Evolutionary conservation across 1,284 basidiomycete genomes (phyloP).

Genomic region (Microbotryomycetes sp.): DNA sequence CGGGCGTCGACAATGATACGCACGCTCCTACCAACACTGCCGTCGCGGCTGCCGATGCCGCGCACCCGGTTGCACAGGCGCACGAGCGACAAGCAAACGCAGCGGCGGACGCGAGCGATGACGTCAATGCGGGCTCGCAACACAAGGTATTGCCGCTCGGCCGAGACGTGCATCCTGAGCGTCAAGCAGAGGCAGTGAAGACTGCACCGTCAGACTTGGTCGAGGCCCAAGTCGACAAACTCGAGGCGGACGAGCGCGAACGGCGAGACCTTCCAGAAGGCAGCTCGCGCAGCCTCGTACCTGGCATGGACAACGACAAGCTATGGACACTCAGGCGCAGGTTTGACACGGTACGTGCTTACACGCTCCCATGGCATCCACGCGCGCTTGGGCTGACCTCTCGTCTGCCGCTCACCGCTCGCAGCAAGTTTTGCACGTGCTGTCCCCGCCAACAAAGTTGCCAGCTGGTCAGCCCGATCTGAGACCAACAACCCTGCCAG

Average conservation of each 20-base stretch:
- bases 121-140: conserved; percentile 7
- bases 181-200: conserved; percentile 38
- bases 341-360: conserved; percentile 41
- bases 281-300: conserved; percentile 41
- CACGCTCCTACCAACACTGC: not conserved
- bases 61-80: not conserved
- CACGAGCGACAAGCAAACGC: not conserved
- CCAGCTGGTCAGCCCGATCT: conserved; percentile 43
- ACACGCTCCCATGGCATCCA: not conserved
- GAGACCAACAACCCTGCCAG: conserved; percentile 41
- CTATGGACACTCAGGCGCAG: conserved; percentile 42
- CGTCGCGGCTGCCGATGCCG: not conserved
- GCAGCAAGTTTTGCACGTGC: conserved; percentile 44
- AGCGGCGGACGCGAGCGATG: not conserved
- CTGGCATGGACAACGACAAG: conserved; percentile 44
- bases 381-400: not conserved
- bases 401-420: not conserved
- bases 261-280: conserved; percentile 34
- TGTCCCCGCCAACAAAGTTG: conserved; percentile 37
- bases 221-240: conserved; percentile 42
- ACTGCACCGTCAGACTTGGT: conserved; percentile 39
- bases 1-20: not conserved
- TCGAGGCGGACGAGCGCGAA: conserved; percentile 41
- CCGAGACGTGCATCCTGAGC: conserved; percentile 37
- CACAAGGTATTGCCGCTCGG: conserved; percentile 38